A percentile compares a stretch with the other conserved stretches of the same genome.
These are phyloP conservation scores for Lentinula novae-zelandiae DNA, from an alignment of 1,284 basidiomycete genomes.

Conservation along the genomic window DNA sequence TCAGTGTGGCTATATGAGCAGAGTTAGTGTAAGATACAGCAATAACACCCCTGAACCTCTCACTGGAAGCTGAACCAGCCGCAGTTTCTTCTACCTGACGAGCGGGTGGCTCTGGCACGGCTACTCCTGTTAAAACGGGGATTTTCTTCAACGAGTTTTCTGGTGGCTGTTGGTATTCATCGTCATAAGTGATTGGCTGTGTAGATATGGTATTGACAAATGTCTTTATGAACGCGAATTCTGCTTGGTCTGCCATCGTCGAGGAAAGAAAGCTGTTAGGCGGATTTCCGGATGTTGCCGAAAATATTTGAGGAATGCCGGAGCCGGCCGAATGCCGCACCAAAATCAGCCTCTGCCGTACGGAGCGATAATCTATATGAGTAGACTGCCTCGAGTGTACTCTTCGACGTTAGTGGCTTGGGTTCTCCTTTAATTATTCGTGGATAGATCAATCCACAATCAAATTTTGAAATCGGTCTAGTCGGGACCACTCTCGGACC, in stretches of 20 bases:
- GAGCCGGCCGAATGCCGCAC: no score
- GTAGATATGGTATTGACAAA: slow-evolving; percentile 66
- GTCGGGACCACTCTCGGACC: background rate
- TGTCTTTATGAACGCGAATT: slow-evolving; percentile 72
- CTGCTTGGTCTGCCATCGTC: slow-evolving; percentile 44
- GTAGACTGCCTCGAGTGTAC: no score
- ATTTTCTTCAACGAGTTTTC: slow-evolving; percentile 70
- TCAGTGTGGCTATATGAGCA: slow-evolving; percentile 35
- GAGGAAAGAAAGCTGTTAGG: background rate
- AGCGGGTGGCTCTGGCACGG: slow-evolving; percentile 35
- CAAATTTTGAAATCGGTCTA: background rate
- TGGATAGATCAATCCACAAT: no score
- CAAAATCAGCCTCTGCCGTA: no score
- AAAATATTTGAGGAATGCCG: no score
- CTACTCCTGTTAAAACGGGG: slow-evolving; percentile 47
- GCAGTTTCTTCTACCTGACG: background rate
- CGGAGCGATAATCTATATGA: no score
- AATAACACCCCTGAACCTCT: background rate
- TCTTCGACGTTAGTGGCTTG: no score
- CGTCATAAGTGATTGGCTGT: slow-evolving; percentile 67
- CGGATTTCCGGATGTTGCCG: no score
- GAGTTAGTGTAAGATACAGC: slow-evolving; percentile 32
- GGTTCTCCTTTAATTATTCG: no score
- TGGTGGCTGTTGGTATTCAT: slow-evolving; percentile 76
- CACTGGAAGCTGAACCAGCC: slow-evolving; percentile 9